Evolutionary conservation across 352 stramenopile genomes (phyloP), one percentile per base, ranked within the genome.

Genomic region (Globisporangium mamillatum): DNA sequence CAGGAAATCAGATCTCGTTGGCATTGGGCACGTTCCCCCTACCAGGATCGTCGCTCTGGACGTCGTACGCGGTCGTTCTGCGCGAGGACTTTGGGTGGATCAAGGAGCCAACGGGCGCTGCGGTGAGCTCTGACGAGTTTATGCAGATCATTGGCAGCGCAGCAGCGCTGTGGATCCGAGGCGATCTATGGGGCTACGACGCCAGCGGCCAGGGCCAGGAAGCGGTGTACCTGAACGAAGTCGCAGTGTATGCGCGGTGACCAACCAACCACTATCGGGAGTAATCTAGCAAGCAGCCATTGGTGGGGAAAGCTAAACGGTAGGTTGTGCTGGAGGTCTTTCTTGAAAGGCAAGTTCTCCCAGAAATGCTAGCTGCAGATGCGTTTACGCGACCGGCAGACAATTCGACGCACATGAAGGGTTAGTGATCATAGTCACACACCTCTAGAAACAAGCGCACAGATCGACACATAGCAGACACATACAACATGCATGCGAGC

Each of bases 61-160:
- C 81, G 2, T 79, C 75, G 55, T 91, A 92, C 67, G 88, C 80
- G 7, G 77, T 79, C 0, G 67, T 93, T 3, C 67, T 93, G 18
- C 81, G 85, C 1, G 83, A 93, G 71, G 85, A 93, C 71, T 93
- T 92, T 64, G 85, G 78, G 0, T 93, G 83, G 85, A 81, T 93
- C 61, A 67, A 71, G 3, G 85, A 93, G 54, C 85, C 85, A 0
- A 63, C 66, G 2, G 85, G 83, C 4, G 41, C 44, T 6, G 9
- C 73, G 18, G n/a, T 87, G 3, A 62, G 72, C 48, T 58, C 69
- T 0, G 60, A 27, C 0, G 65, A 76, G 24, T 88, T 92, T 36
- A 34, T 77, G 46, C 25, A 52, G 34, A 66, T 83, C 18, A 60
- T 93, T 5, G 32, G 32, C 1, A 67, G 22, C 3, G 80, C 83